Conservation (phyloP, 306 rosid genomes). For the Senna siamea region DNA sequence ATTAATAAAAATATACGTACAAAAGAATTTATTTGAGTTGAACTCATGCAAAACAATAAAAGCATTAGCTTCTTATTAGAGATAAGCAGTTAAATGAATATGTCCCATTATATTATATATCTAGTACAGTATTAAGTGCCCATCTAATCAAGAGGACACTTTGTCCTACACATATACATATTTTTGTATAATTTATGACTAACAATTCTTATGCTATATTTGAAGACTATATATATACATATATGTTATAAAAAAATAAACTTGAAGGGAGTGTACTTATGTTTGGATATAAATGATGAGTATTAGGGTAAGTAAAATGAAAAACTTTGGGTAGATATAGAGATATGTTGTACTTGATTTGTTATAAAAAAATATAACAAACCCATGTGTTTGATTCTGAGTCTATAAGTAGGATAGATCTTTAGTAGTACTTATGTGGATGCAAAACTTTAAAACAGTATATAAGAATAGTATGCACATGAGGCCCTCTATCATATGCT, state of each 20-base stretch:
- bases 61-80: no score
- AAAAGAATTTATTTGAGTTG: not conserved
- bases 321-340: slow-evolving; percentile 20
- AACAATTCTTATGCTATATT: not conserved
- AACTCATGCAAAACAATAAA: not conserved
- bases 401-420: slow-evolving; percentile 42
- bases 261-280: not conserved
- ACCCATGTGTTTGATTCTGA: slow-evolving; percentile 67
- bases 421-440: slow-evolving; percentile 24
- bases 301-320: not conserved
- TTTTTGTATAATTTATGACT: not conserved
- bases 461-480: slow-evolving; percentile 55
- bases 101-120: not conserved
- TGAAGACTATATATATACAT: not conserved
- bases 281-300: slow-evolving; percentile 1
- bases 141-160: slow-evolving; percentile 12
- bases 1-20: not conserved
- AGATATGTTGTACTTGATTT: slow-evolving; percentile 51
- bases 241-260: not conserved
- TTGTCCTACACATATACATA: not conserved
- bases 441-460: slow-evolving; percentile 43
- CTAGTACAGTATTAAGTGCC: not conserved
- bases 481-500: slow-evolving; percentile 20
- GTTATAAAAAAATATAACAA: slow-evolving; percentile 42
- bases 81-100: not conserved